These are phyloP conservation scores for Vanrija sp. DNA, from an alignment of 1,284 basidiomycete species.

Conservation along the genomic window DNA sequence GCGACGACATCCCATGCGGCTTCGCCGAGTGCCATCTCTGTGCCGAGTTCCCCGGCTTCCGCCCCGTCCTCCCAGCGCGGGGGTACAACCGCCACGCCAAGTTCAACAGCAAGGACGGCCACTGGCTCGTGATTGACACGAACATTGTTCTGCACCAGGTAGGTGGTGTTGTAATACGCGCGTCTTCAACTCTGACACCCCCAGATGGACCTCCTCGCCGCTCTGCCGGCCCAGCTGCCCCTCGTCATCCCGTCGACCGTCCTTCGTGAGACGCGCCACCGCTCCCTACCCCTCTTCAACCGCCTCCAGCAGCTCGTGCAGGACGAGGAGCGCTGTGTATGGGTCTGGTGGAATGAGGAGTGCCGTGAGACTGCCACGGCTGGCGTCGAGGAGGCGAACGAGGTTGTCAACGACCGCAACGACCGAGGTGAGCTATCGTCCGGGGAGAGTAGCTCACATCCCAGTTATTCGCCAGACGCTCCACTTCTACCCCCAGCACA, in stretches of 20 bases:
- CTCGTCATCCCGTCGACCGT: conserved; percentile 93
- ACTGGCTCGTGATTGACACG: conserved; percentile 89
- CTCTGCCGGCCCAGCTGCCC: conserved; percentile 64
- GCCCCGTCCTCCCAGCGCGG: conserved; percentile 52
- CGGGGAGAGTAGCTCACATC: conserved; percentile 1
- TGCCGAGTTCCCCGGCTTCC: conserved; percentile 46
- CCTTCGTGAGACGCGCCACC: conserved; percentile 90
- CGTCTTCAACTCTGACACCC: conserved; percentile 2
- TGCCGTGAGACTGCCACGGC: conserved; percentile 55
- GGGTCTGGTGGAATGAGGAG: conserved; percentile 91
- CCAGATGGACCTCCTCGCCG: conserved; percentile 89
- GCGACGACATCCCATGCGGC: conserved; percentile 91
- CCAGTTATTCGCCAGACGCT: conserved; percentile 78
- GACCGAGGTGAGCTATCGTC: conserved; percentile 64
- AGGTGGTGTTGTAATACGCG: conserved; percentile 22
- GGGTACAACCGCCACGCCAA: conserved; percentile 56
- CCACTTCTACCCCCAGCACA: conserved; percentile 76
- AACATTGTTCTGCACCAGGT: conserved; percentile 93
- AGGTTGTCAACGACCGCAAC: conserved; percentile 78
- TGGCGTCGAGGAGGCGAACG: conserved; percentile 20
- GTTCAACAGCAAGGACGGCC: conserved; percentile 50
- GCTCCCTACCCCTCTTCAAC: conserved; percentile 89
- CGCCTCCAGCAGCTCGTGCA: conserved; percentile 76
- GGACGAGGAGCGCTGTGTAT: conserved; percentile 68
- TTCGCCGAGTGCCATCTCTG: conserved; percentile 68